Conservation (phyloP, 164 flowering plant species). For the Cinnamomum chago region DNA sequence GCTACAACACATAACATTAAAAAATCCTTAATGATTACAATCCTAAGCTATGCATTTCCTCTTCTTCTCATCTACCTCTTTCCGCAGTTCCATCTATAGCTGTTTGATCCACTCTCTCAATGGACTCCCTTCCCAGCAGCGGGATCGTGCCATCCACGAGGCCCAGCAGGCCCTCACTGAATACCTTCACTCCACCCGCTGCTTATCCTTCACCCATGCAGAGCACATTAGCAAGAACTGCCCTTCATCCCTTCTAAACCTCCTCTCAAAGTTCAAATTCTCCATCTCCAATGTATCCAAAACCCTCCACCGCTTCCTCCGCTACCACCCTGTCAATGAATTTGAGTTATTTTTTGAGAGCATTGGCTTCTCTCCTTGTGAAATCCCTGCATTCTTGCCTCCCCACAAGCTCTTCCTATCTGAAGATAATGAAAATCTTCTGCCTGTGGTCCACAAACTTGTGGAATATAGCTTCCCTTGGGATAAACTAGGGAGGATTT, state of each 20-base stretch:
- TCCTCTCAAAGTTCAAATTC: conserved; percentile 34
- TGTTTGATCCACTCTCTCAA: neutral
- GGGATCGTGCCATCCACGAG: conserved; percentile 27
- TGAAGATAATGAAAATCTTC: conserved; percentile 24
- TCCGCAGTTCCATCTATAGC: neutral
- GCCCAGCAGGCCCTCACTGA: conserved; percentile 60
- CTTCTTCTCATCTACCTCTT: neutral
- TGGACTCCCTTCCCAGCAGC: conserved; percentile 18
- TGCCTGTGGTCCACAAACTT: conserved; percentile 39
- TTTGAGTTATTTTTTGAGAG: conserved; percentile 66
- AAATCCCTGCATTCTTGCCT: conserved; percentile 34
- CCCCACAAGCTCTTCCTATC: conserved; percentile 38
- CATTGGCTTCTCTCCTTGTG: conserved; percentile 45
- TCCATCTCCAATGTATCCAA: conserved; percentile 24
- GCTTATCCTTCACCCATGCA: conserved; percentile 47
- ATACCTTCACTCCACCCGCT: conserved; percentile 59
- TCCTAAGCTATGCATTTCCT: neutral
- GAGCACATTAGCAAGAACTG: conserved; percentile 57
- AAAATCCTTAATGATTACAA: too few species aligned
- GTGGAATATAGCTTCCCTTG: conserved; percentile 60
- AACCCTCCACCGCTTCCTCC: conserved; percentile 38
- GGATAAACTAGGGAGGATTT: conserved; percentile 54
- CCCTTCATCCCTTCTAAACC: conserved; percentile 26
- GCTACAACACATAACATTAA: too few species aligned
- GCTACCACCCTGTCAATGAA: conserved; percentile 69